phyloP scores from a whole-genome alignment of 768 basidiomycete species.

The Coprinellus micaceus region DNA sequence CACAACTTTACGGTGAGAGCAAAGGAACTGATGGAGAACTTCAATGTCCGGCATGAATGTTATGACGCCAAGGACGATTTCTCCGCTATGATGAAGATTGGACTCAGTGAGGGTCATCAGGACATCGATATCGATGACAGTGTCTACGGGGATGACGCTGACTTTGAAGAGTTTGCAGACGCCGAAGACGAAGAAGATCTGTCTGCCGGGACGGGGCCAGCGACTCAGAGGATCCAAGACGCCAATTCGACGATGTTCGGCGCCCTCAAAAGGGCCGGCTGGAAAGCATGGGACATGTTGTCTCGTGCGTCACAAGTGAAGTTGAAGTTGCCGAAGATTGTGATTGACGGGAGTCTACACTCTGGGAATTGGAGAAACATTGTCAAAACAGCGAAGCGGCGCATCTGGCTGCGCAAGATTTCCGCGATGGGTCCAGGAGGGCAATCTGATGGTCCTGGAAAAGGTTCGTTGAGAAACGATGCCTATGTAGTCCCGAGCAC shows the following conservation, averaged over 20 bases:
- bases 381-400: too few relatives aligned
- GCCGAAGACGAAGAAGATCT: neutral
- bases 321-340: too few relatives aligned
- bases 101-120: neutral
- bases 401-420: neutral
- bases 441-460: neutral
- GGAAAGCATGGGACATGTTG: too few relatives aligned
- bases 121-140: neutral
- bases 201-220: too few relatives aligned
- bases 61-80: conserved; percentile 24
- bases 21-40: conserved; percentile 17
- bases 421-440: neutral
- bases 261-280: too few relatives aligned
- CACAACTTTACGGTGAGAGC: conserved; percentile 10
- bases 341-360: too few relatives aligned
- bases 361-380: too few relatives aligned
- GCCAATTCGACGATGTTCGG: too few relatives aligned
- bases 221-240: too few relatives aligned
- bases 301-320: too few relatives aligned
- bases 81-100: conserved; percentile 11
- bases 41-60: conserved; percentile 23
- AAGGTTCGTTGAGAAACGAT: neutral
- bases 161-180: neutral
- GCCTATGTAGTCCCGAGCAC: neutral
- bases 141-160: neutral